Base-by-base conservation (phyloP, 352 stramenopile species). In the Globisporangium alternatum region DNA sequence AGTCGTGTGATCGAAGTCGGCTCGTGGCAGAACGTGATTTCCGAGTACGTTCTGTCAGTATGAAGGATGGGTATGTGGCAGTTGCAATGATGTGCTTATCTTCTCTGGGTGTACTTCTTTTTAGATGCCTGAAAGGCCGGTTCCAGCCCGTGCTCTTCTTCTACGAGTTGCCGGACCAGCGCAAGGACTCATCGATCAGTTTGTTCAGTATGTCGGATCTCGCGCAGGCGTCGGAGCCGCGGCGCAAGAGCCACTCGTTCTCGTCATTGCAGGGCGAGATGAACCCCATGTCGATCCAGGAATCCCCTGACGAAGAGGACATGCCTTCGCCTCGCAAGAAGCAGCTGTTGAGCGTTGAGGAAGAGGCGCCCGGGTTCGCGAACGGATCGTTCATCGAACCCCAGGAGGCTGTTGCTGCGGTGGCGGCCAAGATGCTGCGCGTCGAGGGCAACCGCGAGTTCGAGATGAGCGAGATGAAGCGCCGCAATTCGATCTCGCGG, bases 111-210 rank as follows among this genome's bases (percentile, higher is more conserved):
- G 5, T 35, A 30, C 5, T 54, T 55, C 22, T n/a, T 12, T 22
- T 3, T 48, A 74, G 68, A 43, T 92, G 82, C 67, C 67, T 93
- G 33, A 91, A 90, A 55, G 83, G 82, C 33, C 77, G 84, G n/a
- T 95, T 90, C 69, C 86, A 95, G 61, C 86, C 86, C 0, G 86
- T 95, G 12, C 55, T 95, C 15, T 67, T 95, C 39, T 95, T 95
- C 66, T 95, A 92, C 71, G 86, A 95, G 57, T 73, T 95, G 2
- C 86, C 86, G 6, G 86, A 93, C 47, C 77, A 86, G 59, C 83
- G 86, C 5, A 93, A 91, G 56, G 86, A 94, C 59, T 94, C 86
- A 8, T 94, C 86, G 13, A 81, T 94, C 9, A 86, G 80, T 56
- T 64, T 91, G 25, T 77, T 87, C 30, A 76, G 70, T 49, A 48